phyloP scores from a whole-genome alignment of 169 alveolate genomes.

The Amoebophrya sp. region DNA sequence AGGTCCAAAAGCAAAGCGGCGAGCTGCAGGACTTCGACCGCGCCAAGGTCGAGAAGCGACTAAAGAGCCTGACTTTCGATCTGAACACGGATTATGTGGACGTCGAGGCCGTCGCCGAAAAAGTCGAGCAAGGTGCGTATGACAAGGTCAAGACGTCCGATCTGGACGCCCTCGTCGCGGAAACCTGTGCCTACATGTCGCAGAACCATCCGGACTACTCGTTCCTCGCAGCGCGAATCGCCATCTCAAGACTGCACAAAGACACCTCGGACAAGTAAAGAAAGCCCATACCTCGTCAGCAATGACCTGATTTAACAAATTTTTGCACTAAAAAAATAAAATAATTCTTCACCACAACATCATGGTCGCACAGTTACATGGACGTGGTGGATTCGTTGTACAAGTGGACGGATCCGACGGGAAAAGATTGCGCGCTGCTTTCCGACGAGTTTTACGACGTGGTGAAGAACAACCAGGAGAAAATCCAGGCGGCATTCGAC shows the following conservation, averaged over 20 bases:
- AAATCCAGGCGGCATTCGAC: neutral
- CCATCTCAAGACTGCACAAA: conserved; percentile 85
- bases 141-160: conserved; percentile 31
- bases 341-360: neutral
- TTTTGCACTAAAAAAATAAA: no score
- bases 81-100: no score
- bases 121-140: no score
- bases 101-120: no score
- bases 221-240: conserved; percentile 94
- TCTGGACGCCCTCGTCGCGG: conserved; percentile 90
- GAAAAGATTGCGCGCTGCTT: neutral
- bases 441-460: neutral
- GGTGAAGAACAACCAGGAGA: neutral
- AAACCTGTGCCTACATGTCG: conserved; percentile 96
- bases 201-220: conserved; percentile 94
- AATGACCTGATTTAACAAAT: no score
- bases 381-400: neutral
- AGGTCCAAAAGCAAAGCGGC: no score
- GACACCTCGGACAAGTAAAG: conserved; percentile 46
- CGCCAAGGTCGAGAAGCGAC: neutral
- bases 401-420: neutral
- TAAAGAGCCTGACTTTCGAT: no score
- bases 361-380: neutral
- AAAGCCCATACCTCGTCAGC: neutral
- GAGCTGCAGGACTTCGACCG: no score